Conservation (phyloP, 345 rosid species). For the Raphanus sativus region DNA sequence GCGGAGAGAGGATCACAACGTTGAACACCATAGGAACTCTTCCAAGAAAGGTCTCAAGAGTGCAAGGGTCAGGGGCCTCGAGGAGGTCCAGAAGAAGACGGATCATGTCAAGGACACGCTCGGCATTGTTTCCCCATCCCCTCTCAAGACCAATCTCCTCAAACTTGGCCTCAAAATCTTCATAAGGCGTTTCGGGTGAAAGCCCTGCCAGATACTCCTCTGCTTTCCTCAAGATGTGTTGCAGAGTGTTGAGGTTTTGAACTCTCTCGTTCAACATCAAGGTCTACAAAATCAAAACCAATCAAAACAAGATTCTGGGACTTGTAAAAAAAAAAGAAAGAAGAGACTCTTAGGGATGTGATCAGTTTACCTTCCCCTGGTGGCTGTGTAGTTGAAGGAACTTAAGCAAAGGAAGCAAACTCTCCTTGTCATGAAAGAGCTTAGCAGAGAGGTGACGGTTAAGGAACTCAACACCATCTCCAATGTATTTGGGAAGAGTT, state of each 20-base stretch:
- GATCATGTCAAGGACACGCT: conserved; percentile 73
- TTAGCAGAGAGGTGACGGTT: conserved; percentile 96
- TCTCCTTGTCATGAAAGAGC: conserved; percentile 86
- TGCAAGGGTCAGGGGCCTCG: conserved; percentile 88
- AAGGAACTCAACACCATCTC: conserved; percentile 91
- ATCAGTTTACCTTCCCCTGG: conserved; percentile 65
- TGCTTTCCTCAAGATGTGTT: conserved; percentile 74
- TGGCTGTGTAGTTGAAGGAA: conserved; percentile 77
- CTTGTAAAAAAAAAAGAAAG: background rate
- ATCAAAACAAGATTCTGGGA: background rate
- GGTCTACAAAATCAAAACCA: conserved; percentile 45
- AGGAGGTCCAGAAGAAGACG: conserved; percentile 86
- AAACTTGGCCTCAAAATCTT: conserved; percentile 62
- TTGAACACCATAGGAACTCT: conserved; percentile 86
- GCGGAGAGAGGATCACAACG: conserved; percentile 85
- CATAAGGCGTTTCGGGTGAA: conserved; percentile 50
- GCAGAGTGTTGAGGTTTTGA: conserved; percentile 60
- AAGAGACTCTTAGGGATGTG: background rate
- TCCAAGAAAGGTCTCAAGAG: conserved; percentile 78
- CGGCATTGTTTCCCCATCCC: conserved; percentile 88
- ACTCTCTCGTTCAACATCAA: conserved; percentile 80
- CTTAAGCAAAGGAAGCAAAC: conserved; percentile 73
- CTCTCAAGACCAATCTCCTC: conserved; percentile 86
- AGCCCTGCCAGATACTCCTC: conserved; percentile 65
- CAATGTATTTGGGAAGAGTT: conserved; percentile 81